Conservation (phyloP, 1,139 yeast genomes). For the Taphrina populina region DNA sequence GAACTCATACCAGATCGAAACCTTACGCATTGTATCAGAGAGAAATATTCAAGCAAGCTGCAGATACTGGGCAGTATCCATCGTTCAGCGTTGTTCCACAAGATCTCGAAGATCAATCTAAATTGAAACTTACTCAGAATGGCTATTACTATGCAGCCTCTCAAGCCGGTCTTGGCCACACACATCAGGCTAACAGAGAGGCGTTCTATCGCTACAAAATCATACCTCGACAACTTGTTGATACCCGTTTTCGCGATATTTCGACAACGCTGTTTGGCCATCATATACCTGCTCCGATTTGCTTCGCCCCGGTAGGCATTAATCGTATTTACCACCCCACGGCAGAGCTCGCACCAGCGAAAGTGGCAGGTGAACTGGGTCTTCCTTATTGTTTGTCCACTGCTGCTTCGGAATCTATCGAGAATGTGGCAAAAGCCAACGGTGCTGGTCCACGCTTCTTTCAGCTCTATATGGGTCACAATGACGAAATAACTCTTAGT, state of each 20-base stretch:
- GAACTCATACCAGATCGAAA: neutral
- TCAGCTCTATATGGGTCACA: constrained; percentile 42
- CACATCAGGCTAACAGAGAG: constrained; percentile 32
- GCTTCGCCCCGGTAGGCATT: constrained; percentile 42
- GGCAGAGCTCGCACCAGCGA: constrained; percentile 41
- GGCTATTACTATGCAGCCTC: neutral
- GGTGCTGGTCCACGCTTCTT: constrained; percentile 7
- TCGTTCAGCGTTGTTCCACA: neutral
- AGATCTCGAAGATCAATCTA: neutral
- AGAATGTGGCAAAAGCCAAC: constrained; percentile 40
- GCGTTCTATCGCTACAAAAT: constrained; percentile 35
- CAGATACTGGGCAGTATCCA: neutral
- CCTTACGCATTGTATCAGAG: neutral
- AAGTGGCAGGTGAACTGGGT: constrained; percentile 40
- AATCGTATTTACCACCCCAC: constrained; percentile 40
- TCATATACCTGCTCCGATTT: constrained; percentile 38
- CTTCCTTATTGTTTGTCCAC: constrained; percentile 42
- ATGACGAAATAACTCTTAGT: constrained; percentile 40
- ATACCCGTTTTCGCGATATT: constrained; percentile 35
- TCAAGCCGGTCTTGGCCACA: constrained; percentile 1
- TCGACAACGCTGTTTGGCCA: constrained; percentile 38
- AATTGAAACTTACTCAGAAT: constrained; percentile 5
- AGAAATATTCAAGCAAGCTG: neutral
- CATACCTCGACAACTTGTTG: constrained; percentile 35
- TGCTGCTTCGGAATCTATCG: constrained; percentile 41